Evolutionary conservation across 1,284 basidiomycete genomes (phyloP).

Genomic region (Melampsora medusae): DNA sequence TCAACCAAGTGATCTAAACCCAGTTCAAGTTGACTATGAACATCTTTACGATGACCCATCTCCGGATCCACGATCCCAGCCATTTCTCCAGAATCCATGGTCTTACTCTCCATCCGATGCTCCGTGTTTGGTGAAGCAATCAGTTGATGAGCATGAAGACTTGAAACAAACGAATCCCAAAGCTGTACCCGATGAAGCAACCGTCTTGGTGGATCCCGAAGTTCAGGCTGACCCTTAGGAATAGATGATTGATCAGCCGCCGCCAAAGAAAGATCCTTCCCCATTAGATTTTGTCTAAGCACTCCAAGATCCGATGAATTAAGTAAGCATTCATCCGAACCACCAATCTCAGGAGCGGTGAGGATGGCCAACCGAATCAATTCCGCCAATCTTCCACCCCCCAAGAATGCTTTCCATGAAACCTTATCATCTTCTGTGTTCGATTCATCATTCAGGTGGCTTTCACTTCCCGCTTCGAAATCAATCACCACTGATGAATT

Average conservation of each 20-base stretch:
- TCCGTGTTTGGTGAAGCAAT: neutral
- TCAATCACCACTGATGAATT: slow-evolving; percentile 7
- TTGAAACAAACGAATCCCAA: slow-evolving; percentile 16
- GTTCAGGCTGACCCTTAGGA: neutral
- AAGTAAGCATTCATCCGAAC: slow-evolving; percentile 7
- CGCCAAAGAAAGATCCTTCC: neutral
- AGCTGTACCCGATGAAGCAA: slow-evolving; percentile 7
- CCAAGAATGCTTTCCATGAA: slow-evolving; percentile 29
- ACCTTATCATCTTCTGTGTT: slow-evolving; percentile 36
- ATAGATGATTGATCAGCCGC: neutral
- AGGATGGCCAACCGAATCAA: slow-evolving; percentile 19
- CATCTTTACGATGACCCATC: neutral
- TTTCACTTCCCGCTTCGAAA: neutral
- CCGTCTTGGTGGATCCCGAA: neutral
- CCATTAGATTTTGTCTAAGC: slow-evolving; percentile 19
- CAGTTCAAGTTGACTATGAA: slow-evolving; percentile 21
- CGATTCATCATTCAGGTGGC: neutral
- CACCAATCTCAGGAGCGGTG: neutral
- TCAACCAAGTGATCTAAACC: slow-evolving; percentile 21
- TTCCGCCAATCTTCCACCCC: slow-evolving; percentile 25
- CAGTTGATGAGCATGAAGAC: slow-evolving; percentile 15
- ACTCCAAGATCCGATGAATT: neutral
- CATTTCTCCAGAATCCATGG: neutral
- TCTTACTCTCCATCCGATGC: too few relatives aligned
- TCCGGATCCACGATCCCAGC: neutral